Evolutionary conservation across 2,329 filamentous ascomycete species (phyloP), one percentile per base, ranked within the genome.

Genomic region (Leptographium radiaticola): DNA sequence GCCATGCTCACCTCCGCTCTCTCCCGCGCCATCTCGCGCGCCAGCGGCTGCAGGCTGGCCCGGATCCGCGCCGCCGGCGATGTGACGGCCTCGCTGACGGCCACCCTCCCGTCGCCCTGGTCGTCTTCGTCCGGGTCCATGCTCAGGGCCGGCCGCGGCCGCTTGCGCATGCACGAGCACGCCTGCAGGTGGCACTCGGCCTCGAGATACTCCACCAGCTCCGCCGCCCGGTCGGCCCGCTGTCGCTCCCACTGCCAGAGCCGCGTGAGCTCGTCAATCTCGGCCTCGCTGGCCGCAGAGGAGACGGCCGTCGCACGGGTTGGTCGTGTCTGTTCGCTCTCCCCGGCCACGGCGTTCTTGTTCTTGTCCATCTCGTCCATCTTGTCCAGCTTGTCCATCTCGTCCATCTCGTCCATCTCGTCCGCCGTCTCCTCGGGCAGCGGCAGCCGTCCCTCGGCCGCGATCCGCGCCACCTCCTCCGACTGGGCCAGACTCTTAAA

Each of bases 151-250:
- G 62, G 56, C 12, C 65, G 61, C 12, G 64, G 62, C 16, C 66
- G 65, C 42, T 65, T 62, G 59, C 71, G 76, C 56, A 71, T 76
- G 63, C 82, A 84, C 1, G 76, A 71, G 69, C 85, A 88, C 66
- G 77, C 81, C 48, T 77, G 75, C 59, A 89, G 76, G 50, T 80
- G 75, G 65, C 84, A 89, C 65, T 91, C 86, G 53, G 85, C 77
- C 63, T 87, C 80, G 64, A 90, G 72, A 66, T 88, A 90, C 36
- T 89, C 84, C 49, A 89, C 74, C 62, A 86, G 79, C 56, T 89
- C 86, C 58, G 84, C 74, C 0, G 86, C 84, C 9, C 84, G 77
- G 57, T 85, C 76, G 11, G 85, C 83, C 53, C 83, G 74, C 63
- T 79, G 76, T 69, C 77, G 70, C 66, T 69, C 78, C 75, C 77